Evolutionary conservation across 1,139 yeast species (phyloP).

Genomic region (Pichia sp.): DNA sequence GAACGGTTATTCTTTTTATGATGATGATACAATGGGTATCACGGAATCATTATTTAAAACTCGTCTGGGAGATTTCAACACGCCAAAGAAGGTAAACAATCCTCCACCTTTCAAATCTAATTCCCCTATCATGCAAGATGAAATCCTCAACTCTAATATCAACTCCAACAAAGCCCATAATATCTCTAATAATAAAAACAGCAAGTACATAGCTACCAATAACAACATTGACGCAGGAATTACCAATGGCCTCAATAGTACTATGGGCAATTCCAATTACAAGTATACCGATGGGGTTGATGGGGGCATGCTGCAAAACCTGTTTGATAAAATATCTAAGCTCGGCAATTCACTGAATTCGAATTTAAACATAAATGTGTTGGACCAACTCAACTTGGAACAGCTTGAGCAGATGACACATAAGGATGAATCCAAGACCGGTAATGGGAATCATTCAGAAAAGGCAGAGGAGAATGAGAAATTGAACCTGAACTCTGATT

Average conservation of each 20-base stretch:
- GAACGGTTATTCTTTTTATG: slow-evolving; percentile 32
- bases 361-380: slow-evolving; percentile 2
- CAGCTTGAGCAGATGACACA: slow-evolving; percentile 11
- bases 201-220: background rate
- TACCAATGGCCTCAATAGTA: background rate
- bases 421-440: background rate
- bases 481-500: slow-evolving; percentile 1
- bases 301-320: background rate
- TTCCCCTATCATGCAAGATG: slow-evolving; percentile 25
- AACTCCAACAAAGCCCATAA: background rate
- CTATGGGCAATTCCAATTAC: background rate
- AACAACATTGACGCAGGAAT: background rate
- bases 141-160: slow-evolving; percentile 6
- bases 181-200: background rate
- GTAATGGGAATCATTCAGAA: too few species aligned
- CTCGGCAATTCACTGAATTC: background rate
- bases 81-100: background rate
- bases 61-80: slow-evolving; percentile 11
- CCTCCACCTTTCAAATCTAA: slow-evolving; percentile 15
- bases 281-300: background rate
- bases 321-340: slow-evolving; percentile 11
- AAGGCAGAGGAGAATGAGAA: background rate
- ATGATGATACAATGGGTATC: slow-evolving; percentile 16
- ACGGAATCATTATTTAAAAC: slow-evolving; percentile 17
- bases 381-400: slow-evolving; percentile 13